Percentiles rank a stretch among this genome's conserved stretches.
These are phyloP conservation scores for Xylariales sp. DNA, from an alignment of 2,329 filamentous ascomycete genomes.

Conservation along the genomic window DNA sequence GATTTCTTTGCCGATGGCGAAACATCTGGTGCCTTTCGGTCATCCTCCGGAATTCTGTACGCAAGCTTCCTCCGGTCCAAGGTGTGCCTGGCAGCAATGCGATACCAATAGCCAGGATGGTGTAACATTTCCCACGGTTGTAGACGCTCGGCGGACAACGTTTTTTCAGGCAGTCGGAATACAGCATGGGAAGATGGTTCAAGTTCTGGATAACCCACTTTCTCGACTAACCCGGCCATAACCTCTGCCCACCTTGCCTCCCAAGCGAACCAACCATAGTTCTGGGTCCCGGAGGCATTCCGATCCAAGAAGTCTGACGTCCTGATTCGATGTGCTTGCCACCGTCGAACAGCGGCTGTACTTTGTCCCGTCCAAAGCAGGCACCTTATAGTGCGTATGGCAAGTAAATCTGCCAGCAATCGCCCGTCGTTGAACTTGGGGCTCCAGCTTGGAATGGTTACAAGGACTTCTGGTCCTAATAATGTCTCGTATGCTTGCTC, in stretches of 20 bases:
- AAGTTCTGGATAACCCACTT: constrained; percentile 46
- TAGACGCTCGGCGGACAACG: constrained; percentile 50
- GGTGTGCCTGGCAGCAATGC: constrained; percentile 54
- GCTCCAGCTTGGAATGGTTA: constrained; percentile 85
- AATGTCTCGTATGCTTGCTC: constrained; percentile 83
- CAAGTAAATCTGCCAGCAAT: constrained; percentile 75
- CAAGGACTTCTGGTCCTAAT: constrained; percentile 78
- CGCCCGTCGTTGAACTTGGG: constrained; percentile 90
- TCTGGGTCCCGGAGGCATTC: constrained; percentile 77
- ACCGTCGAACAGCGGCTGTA: constrained; percentile 74
- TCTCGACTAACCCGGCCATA: constrained; percentile 59
- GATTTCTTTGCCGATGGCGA: constrained; percentile 44
- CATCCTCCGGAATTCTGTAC: constrained; percentile 54
- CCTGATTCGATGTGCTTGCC: constrained; percentile 71
- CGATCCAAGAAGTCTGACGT: constrained; percentile 76
- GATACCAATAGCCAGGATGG: constrained; percentile 65
- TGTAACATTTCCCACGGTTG: constrained; percentile 62
- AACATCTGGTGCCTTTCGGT: constrained; percentile 45
- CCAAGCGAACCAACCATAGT: constrained; percentile 94
- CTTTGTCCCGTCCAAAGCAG: constrained; percentile 75
- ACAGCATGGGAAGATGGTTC: constrained; percentile 37
- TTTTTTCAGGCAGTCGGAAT: constrained; percentile 56
- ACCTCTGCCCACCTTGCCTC: constrained; percentile 67
- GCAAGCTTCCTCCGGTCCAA: constrained; percentile 50
- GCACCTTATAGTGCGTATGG: constrained; percentile 77